Evolutionary conservation across 179 eudicot genomes (phyloP).

Genomic region (Spinacia oleracea): DNA sequence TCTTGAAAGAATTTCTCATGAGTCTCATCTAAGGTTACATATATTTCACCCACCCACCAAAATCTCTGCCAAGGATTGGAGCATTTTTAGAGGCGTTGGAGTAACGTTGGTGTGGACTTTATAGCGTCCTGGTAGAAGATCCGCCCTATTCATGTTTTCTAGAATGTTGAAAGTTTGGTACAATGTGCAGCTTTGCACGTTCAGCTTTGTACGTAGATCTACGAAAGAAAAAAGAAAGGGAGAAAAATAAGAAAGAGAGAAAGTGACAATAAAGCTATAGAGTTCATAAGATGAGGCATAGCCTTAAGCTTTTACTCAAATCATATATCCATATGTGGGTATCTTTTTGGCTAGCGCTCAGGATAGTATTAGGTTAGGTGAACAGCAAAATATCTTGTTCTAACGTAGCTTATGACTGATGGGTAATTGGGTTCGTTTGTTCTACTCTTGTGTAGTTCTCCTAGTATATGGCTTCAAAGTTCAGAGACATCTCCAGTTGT

Average conservation of each 20-base stretch:
- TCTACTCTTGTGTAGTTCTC: neutral
- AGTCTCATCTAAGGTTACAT: neutral
- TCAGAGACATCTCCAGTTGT: neutral
- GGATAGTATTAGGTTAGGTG: too few species aligned
- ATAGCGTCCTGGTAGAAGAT: neutral
- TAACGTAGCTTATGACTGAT: neutral
- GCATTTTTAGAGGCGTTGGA: neutral
- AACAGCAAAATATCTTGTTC: neutral
- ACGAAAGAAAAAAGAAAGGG: neutral
- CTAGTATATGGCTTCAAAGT: neutral
- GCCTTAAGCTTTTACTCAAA: neutral
- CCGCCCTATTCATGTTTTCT: neutral
- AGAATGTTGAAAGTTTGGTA: neutral
- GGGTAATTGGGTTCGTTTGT: neutral
- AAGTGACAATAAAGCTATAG: neutral
- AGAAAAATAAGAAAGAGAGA: neutral
- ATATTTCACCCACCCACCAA: neutral
- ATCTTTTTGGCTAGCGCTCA: neutral
- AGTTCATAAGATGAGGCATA: neutral
- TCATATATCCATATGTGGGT: too few species aligned
- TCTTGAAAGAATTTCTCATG: neutral
- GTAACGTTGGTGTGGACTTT: neutral
- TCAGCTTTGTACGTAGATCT: too few species aligned
- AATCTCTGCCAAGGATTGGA: neutral
- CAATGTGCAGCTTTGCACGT: too few species aligned